Evolutionary conservation across 1,284 basidiomycete species (phyloP).

Genomic region (Apiotrichum brassicae): DNA sequence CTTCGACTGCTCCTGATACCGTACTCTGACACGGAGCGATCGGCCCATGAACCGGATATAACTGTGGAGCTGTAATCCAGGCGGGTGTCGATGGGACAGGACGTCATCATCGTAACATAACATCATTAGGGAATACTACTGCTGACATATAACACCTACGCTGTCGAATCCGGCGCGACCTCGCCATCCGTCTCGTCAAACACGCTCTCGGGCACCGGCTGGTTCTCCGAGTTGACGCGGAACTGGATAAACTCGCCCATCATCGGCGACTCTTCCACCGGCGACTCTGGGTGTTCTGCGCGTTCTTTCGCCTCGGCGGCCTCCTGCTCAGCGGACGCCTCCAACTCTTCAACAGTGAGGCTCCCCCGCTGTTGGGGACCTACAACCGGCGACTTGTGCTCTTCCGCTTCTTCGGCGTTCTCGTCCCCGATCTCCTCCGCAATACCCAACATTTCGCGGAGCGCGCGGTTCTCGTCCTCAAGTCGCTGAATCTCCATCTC

Average conservation of each 20-base stretch:
- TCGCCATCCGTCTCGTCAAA: constrained; percentile 21
- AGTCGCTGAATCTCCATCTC: constrained; percentile 74
- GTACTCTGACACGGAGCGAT: no score
- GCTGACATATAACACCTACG: neutral
- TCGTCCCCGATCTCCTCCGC: constrained; percentile 28
- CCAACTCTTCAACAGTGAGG: constrained; percentile 38
- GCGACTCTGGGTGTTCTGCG: constrained; percentile 3
- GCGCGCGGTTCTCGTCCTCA: constrained; percentile 68
- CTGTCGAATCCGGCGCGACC: neutral
- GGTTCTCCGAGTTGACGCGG: constrained; percentile 8
- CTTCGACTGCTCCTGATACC: no score
- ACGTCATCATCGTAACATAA: neutral
- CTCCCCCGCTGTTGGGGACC: constrained; percentile 24
- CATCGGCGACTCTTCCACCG: neutral
- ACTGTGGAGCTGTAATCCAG: no score
- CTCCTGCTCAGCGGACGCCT: constrained; percentile 34
- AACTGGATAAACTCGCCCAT: constrained; percentile 12
- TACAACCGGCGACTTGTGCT: constrained; percentile 4
- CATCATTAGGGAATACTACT: neutral
- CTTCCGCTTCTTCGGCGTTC: constrained; percentile 7
- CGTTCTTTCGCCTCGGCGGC: constrained; percentile 18
- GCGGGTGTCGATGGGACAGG: no score
- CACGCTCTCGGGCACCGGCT: constrained; percentile 12
- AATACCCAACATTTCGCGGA: constrained; percentile 68
- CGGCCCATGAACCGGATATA: no score